Conservation (phyloP, 768 basidiomycete genomes). For the Pilatotrama ljubarskyi region DNA sequence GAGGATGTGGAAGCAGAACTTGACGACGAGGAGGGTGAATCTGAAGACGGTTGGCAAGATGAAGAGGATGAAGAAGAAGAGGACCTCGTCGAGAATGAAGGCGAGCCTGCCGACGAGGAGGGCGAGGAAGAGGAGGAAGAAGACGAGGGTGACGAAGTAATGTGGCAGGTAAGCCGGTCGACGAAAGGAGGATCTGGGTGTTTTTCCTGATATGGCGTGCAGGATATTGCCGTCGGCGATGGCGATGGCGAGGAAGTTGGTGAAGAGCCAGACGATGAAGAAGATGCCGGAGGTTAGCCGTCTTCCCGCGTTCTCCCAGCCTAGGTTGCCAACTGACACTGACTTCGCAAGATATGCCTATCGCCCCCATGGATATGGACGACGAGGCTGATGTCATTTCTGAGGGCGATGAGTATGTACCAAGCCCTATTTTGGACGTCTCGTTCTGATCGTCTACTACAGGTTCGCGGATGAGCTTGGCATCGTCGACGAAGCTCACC, state of each 20-base stretch:
- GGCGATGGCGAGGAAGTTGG: constrained; percentile 38
- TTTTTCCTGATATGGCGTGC: not conserved
- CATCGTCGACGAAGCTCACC: constrained; percentile 29
- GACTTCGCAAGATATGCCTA: constrained; percentile 23
- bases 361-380: constrained; percentile 31
- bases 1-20: constrained; percentile 71
- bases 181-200: no score
- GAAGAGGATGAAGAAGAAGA: constrained; percentile 74
- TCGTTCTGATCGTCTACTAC: not conserved
- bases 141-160: constrained; percentile 42
- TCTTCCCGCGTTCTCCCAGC: not conserved
- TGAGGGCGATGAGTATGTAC: constrained; percentile 35
- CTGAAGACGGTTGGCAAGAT: constrained; percentile 62
- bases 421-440: not conserved
- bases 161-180: constrained; percentile 39
- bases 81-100: constrained; percentile 48
- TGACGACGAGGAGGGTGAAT: constrained; percentile 60
- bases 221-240: constrained; percentile 39
- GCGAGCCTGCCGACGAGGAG: constrained; percentile 38
- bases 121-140: constrained; percentile 37
- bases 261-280: constrained; percentile 51
- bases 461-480: constrained; percentile 38
- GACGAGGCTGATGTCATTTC: constrained; percentile 35
- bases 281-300: constrained; percentile 55
- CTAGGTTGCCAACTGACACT: not conserved